These are phyloP conservation scores for Phytophthora cactorum DNA, from an alignment of 352 stramenopile genomes.

Conservation along the genomic window DNA sequence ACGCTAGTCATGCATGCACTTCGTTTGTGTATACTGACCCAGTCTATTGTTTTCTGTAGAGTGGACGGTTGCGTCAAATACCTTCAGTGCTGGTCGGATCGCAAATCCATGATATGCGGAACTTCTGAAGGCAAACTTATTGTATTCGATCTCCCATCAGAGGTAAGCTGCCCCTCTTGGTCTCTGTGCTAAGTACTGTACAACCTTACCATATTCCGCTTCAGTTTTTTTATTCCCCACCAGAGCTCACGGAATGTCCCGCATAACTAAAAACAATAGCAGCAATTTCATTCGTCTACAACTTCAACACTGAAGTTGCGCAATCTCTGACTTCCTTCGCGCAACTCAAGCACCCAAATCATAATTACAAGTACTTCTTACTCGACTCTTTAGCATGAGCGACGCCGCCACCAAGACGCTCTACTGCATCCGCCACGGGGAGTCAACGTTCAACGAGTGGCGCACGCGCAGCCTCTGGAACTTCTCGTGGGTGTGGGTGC, in stretches of 20 bases:
- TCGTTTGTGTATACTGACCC: neutral
- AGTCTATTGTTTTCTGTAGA: slow-evolving; percentile 14
- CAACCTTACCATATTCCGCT: neutral
- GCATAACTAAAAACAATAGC: neutral
- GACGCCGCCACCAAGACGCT: slow-evolving; percentile 58
- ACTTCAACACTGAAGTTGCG: slow-evolving; percentile 4
- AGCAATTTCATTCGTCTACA: neutral
- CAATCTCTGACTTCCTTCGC: neutral
- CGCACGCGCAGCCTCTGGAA: slow-evolving; percentile 75
- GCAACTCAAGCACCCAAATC: neutral
- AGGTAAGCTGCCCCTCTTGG: slow-evolving; percentile 17
- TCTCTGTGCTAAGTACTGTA: neutral
- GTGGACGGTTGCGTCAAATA: slow-evolving; percentile 41
- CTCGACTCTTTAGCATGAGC: slow-evolving; percentile 2
- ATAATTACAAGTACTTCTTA: neutral
- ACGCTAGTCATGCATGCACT: neutral
- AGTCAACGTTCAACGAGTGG: slow-evolving; percentile 91
- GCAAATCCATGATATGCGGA: slow-evolving; percentile 38
- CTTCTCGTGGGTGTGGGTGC: slow-evolving; percentile 88
- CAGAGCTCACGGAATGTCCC: neutral
- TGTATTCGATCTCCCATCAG: slow-evolving; percentile 33
- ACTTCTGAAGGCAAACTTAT: slow-evolving; percentile 39
- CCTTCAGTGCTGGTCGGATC: slow-evolving; percentile 41
- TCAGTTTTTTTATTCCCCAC: slow-evolving; percentile 19
- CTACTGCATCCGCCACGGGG: slow-evolving; percentile 88